Conservation (phyloP, 2,329 filamentous ascomycete genomes). For the Ascochyta pisi region DNA sequence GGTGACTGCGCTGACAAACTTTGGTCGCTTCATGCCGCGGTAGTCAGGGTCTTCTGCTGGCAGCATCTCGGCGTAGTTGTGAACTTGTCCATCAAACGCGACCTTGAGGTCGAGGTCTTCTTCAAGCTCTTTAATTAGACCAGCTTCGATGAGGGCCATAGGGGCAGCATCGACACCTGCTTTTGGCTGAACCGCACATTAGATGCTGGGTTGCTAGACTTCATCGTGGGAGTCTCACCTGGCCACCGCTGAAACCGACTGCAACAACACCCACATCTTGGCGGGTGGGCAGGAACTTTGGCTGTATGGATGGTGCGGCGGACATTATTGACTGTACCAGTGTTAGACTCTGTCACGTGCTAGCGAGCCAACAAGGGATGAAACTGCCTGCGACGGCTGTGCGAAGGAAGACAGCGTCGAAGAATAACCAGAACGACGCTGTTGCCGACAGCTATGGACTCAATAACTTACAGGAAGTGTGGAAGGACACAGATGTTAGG, state of each 20-base stretch:
- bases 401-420: background rate
- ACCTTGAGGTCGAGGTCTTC: conserved; percentile 89
- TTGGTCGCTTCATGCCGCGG: conserved; percentile 94
- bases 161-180: conserved; percentile 90
- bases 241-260: conserved; percentile 94
- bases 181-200: conserved; percentile 70
- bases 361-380: conserved; percentile 4
- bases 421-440: background rate
- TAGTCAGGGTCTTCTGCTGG: conserved; percentile 77
- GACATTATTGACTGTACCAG: conserved; percentile 52
- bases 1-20: conserved; percentile 84
- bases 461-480: background rate
- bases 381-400: background rate
- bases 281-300: conserved; percentile 80
- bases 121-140: conserved; percentile 81
- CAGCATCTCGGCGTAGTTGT: conserved; percentile 79
- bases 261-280: conserved; percentile 89
- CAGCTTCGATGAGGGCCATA: conserved; percentile 84
- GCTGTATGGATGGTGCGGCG: conserved; percentile 63
- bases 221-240: conserved; percentile 65
- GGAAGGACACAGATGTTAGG: background rate
- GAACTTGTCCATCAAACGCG: conserved; percentile 81
- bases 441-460: background rate
- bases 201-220: conserved; percentile 8
- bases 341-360: conserved; percentile 10